These are phyloP conservation scores for Helotiales sp. DNA, from an alignment of 2,329 filamentous ascomycete genomes.

Conservation along the genomic window DNA sequence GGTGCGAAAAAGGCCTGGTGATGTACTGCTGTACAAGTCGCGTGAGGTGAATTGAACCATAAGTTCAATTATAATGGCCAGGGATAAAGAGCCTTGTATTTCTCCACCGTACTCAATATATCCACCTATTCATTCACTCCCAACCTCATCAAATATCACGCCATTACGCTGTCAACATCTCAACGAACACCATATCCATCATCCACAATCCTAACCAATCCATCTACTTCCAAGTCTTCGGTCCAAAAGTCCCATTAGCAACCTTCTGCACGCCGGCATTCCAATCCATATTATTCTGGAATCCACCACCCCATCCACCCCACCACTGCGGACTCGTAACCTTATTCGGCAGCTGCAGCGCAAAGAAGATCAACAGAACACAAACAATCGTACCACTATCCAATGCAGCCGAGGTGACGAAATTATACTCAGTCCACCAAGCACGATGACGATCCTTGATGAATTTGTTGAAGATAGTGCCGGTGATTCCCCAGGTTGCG, in stretches of 20 bases:
- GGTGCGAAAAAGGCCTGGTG: too few species aligned
- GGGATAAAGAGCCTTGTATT: too few species aligned
- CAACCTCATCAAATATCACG: too few species aligned
- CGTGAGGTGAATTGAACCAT: too few species aligned
- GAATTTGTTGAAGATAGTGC: slow-evolving; percentile 60
- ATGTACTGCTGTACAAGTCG: too few species aligned
- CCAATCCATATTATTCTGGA: slow-evolving; percentile 23
- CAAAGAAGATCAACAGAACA: slow-evolving; percentile 69
- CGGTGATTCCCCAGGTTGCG: slow-evolving; percentile 51
- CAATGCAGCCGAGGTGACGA: slow-evolving; percentile 69
- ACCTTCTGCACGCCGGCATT: slow-evolving; percentile 24
- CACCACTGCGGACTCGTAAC: slow-evolving; percentile 63
- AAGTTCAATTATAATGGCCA: too few species aligned
- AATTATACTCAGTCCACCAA: slow-evolving; percentile 73
- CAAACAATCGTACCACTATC: slow-evolving; percentile 70
- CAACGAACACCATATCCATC: too few species aligned
- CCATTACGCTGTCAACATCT: too few species aligned
- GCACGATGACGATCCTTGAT: slow-evolving; percentile 57
- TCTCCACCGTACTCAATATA: too few species aligned
- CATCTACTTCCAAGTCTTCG: slow-evolving; percentile 21
- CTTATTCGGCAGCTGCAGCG: slow-evolving; percentile 59
- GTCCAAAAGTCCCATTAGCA: slow-evolving; percentile 31
- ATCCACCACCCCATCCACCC: slow-evolving; percentile 22
- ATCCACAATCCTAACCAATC: not conserved
- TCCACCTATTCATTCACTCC: too few species aligned